phyloP scores from a whole-genome alignment of 768 basidiomycete genomes.

The Scleroderma citrinum region DNA sequence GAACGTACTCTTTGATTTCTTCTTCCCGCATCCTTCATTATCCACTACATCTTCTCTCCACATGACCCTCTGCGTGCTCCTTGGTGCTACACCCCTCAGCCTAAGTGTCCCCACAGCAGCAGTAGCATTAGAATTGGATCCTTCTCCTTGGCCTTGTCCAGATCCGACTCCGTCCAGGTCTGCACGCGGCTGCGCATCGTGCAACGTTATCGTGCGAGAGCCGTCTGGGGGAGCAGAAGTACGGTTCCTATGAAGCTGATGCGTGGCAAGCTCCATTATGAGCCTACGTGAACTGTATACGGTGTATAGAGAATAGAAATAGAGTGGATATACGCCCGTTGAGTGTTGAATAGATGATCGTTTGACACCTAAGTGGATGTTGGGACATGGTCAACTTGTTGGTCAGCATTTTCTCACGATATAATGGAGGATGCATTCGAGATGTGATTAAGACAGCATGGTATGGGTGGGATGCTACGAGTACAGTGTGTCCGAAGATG shows the following conservation, averaged over 20 bases:
- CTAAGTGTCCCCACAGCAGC: constrained; percentile 43
- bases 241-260: constrained; percentile 26
- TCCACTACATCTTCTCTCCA: constrained; percentile 88
- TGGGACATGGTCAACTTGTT: too few relatives aligned
- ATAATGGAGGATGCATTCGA: constrained; percentile 6
- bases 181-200: constrained; percentile 30
- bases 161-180: constrained; percentile 18
- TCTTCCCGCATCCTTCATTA: constrained; percentile 84
- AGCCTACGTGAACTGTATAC: background rate
- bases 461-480: constrained; percentile 11
- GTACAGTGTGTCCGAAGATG: constrained; percentile 22
- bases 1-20: constrained; percentile 86
- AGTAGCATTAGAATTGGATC: too few relatives aligned
- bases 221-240: constrained; percentile 44
- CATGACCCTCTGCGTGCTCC: constrained; percentile 53
- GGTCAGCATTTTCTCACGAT: too few relatives aligned
- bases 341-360: too few relatives aligned
- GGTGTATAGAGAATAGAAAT: background rate
- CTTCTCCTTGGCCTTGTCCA: constrained; percentile 32
- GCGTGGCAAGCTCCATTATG: constrained; percentile 19
- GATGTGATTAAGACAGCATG: constrained; percentile 15
- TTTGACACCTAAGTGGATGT: too few relatives aligned
- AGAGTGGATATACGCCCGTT: too few relatives aligned
- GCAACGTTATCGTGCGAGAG: constrained; percentile 49
- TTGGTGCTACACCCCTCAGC: constrained; percentile 18